Percentiles rank a stretch among this genome's conserved stretches.
phyloP scores from a whole-genome alignment of 192 early-diverging fungal genomes.

The Phlyctochytrium arcticum region DNA sequence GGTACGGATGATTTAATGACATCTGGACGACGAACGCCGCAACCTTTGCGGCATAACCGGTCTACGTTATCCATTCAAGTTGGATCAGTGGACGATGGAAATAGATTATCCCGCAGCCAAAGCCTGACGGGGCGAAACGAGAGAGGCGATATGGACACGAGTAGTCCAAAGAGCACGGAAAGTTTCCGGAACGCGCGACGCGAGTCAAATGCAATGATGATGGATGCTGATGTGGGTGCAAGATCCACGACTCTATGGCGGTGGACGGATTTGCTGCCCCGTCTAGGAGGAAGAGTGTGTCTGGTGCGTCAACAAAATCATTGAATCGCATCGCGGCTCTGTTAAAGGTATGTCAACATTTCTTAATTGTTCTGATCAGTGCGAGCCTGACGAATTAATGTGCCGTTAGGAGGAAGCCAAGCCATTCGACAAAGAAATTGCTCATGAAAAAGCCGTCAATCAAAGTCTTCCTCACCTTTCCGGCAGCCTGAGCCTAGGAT shows the following conservation, averaged over 20 bases:
- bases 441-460: conserved; percentile 21
- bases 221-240: not conserved
- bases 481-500: not conserved
- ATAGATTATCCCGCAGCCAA: too few relatives aligned
- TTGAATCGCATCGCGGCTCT: not conserved
- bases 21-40: too few relatives aligned
- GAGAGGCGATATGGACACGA: too few relatives aligned
- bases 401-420: conserved; percentile 20
- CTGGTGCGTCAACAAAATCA: not conserved
- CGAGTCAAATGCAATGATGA: not conserved
- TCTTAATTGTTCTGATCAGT: not conserved
- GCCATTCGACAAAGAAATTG: conserved; percentile 24
- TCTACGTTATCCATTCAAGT: too few relatives aligned
- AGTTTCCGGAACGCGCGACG: too few relatives aligned
- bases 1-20: too few relatives aligned
- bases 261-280: not conserved
- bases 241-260: not conserved
- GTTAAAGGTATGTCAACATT: not conserved
- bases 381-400: not conserved
- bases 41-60: too few relatives aligned
- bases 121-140: too few relatives aligned
- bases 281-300: not conserved
- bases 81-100: too few relatives aligned
- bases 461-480: not conserved
- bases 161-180: too few relatives aligned